Evolutionary conservation across 2,329 filamentous ascomycete genomes (phyloP).

Genomic region (Nemania bipapillata): DNA sequence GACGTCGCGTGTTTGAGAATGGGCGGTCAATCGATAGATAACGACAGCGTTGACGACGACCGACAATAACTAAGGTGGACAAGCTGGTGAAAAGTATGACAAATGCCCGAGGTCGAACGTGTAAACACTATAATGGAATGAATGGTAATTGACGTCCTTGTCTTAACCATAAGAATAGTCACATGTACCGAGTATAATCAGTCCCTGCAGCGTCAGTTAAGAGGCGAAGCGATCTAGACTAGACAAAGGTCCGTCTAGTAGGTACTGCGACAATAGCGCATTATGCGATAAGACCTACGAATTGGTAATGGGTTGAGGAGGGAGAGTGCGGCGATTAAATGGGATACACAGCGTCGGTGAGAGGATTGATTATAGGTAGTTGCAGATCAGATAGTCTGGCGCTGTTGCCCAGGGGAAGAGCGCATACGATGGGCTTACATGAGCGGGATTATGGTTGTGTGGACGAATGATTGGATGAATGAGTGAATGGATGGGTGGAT

Average conservation of each 20-base stretch:
- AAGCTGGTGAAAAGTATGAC: conserved; percentile 1
- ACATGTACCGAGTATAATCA: conserved; percentile 7
- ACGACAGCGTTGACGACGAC: neutral
- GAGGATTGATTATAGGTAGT: conserved; percentile 10
- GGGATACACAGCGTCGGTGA: neutral
- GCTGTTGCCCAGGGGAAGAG: conserved; percentile 7
- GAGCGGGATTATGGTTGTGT: conserved; percentile 14
- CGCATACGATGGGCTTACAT: conserved; percentile 4
- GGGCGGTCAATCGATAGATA: conserved; percentile 22
- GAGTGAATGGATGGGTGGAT: neutral
- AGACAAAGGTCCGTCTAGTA: conserved; percentile 47
- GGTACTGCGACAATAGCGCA: conserved; percentile 43
- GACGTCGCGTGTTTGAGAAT: conserved; percentile 36
- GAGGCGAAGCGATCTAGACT: conserved; percentile 42
- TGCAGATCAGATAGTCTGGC: conserved; percentile 29
- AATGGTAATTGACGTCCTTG: conserved; percentile 14
- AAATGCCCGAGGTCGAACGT: neutral
- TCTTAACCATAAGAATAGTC: conserved; percentile 1
- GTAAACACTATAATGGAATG: conserved; percentile 13
- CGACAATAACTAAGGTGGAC: neutral
- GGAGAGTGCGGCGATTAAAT: neutral
- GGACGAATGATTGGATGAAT: conserved; percentile 3
- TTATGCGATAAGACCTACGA: conserved; percentile 31
- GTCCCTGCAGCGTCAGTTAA: conserved; percentile 39
- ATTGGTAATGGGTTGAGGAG: neutral